Evolutionary conservation across 805 yeast species (phyloP), one percentile per base, ranked within the genome.

Genomic region (Sugiyamaella boreocaroliniensis): DNA sequence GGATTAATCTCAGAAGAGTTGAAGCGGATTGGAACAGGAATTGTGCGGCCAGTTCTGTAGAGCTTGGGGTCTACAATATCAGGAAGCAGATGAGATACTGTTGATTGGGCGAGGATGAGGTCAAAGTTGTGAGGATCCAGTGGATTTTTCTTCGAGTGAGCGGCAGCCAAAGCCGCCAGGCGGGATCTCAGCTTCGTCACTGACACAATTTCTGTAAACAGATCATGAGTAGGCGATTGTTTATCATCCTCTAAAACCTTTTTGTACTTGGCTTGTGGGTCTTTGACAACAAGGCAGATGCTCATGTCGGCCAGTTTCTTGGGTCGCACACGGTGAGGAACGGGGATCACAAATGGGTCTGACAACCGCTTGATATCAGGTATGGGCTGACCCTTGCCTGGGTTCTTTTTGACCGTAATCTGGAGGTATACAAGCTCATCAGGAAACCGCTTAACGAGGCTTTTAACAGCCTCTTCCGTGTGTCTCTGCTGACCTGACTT

Each of bases 41-140:
- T 71, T 59, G 81, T 83, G 59, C 80, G 83, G 56, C 80, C 80
- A 53, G 79, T 81, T 51, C 75, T 76, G 68, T 80, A 85, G 62
- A 86, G 85, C 51, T 72, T 76, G 5, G 75, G 72, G 1, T 86
- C 86, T 37, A 87, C 67, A 0, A 84, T 66, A 1, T 70, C 69
- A 0, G 86, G 86, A 29, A 86, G 66, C 19, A 81, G 68, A 55
- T 78, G 79, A 60, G 81, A 82, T 1, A 86, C 76, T 55, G 93
- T 71, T 49, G 82, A 78, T 66, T 88, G 95, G 4, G 84, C 82
- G 9, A 87, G 71, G 1, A 88, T 73, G 26, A 83, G 60, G 61
- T 87, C 95, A 45, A 52, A 47, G n/a, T 54, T 42, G 6, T 45
- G 45, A 63, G 76, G 81, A 41, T 83, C 86, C 53, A 78, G 76